These are phyloP conservation scores for Eragrostis tef DNA, from an alignment of 202 grass and related monocot genomes.

Conservation along the genomic window DNA sequence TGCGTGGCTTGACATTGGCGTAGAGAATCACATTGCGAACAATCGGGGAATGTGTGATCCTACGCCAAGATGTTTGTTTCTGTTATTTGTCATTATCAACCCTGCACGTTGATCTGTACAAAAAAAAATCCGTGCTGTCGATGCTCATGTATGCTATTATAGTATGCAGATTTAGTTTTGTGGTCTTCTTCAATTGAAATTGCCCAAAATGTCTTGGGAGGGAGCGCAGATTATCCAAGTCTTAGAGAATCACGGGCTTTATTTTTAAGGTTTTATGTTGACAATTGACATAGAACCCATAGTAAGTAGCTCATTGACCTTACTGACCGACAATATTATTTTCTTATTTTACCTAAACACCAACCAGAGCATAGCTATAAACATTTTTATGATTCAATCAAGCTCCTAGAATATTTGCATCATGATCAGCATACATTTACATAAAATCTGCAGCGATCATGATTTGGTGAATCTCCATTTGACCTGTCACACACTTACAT, in stretches of 20 bases:
- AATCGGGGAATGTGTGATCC: not conserved
- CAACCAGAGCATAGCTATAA: not conserved
- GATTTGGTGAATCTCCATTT: not conserved
- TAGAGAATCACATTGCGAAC: not conserved
- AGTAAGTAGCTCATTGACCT: conserved; percentile 15
- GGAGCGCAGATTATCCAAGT: not conserved
- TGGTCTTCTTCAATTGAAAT: not conserved
- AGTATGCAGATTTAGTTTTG: not conserved
- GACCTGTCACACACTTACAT: not conserved
- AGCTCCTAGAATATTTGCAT: not conserved
- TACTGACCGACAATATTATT: not conserved
- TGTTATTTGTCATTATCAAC: not conserved
- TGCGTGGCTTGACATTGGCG: conserved; percentile 1
- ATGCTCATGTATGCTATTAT: not conserved
- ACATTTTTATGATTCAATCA: conserved; percentile 2
- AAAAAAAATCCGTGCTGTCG: not conserved
- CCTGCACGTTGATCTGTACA: not conserved
- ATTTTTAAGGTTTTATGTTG: no score
- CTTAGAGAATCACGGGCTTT: no score
- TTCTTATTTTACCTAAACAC: not conserved
- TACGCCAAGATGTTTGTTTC: not conserved
- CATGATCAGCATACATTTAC: no score
- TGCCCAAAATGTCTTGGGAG: not conserved
- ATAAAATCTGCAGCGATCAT: no score
- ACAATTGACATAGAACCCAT: no score